These are phyloP conservation scores for Schizothecium vesticola DNA, from an alignment of 495 filamentous ascomycete species.

Conservation along the genomic window DNA sequence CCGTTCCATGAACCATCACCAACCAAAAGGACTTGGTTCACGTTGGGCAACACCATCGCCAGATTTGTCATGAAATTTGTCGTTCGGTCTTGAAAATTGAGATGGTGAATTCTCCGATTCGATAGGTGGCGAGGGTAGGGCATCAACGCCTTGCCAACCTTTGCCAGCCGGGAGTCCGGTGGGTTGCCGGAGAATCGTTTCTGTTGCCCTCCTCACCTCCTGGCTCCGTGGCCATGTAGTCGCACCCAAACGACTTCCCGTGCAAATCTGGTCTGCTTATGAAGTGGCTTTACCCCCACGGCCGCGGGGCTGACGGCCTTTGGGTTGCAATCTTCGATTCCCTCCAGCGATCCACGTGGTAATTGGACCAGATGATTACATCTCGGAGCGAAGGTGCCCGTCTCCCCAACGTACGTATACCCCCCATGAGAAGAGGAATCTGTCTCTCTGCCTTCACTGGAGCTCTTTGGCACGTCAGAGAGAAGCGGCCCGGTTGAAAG, in stretches of 20 bases:
- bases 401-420: not conserved
- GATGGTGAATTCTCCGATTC: not conserved
- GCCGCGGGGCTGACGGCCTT: not conserved
- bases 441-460: not conserved
- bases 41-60: not conserved
- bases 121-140: slow-evolving; percentile 1
- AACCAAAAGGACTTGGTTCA: not conserved
- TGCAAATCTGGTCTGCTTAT: not conserved
- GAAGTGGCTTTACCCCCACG: not conserved
- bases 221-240: not conserved
- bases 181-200: not conserved
- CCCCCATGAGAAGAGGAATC: not conserved
- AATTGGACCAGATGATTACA: not conserved
- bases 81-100: not conserved
- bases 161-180: not conserved
- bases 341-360: slow-evolving; percentile 13
- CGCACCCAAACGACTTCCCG: not conserved
- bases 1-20: not conserved
- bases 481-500: not conserved
- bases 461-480: not conserved
- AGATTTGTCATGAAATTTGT: not conserved
- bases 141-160: slow-evolving; percentile 4
- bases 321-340: not conserved
- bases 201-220: not conserved
- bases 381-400: not conserved